Evolutionary conservation across 176 grass and related monocot genomes (phyloP), one percentile per base, ranked within the genome.

Genomic region (Leersia perrieri): DNA sequence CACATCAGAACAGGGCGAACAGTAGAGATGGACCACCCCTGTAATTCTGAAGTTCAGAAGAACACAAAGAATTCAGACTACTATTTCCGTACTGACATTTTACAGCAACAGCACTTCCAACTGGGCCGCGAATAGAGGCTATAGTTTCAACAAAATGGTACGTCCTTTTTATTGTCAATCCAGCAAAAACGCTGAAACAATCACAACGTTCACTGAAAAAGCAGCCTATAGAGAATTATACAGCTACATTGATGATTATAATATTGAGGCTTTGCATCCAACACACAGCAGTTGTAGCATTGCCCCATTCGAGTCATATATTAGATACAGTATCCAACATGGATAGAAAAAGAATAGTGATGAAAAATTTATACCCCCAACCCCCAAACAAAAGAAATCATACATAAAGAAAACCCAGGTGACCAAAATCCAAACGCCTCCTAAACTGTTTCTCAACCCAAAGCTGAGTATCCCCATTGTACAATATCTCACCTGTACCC

Each of bases 101-200:
- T 10, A 71, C 25, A 71, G 8, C 3, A 25, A 25, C 25, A 28
- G 45, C 20, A 70, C 13, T 55, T 26, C 40, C 32, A 55, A 66
- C 13, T 7, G 1, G 10, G 5, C 20, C 18, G 40, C 14, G 4
- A 13, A 16, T 15, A 23, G 20, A n/a, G 1, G 40, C 40, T 7
- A 63, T 3, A 53, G 4, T 11, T 5, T 55, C 31, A 75, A 81
- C 39, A 70, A 90, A 60, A 90, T 82, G 78, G 78, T 78, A 82
- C 73, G 73, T 11, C 66, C 12, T 69, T 87, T 91, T 91, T 89
- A 94, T 89, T 91, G 70, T 87, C 68, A 68, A 89, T 87, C 77
- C 83, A 91, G 84, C 89, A 91, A 75, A 58, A 86, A 76, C 72
- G 81, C 89, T 89, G 84, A 84, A 94, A 89, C 70, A 91, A 89